phyloP scores from a whole-genome alignment of 768 basidiomycete species.

The Brasilioporus rufonigricans region DNA sequence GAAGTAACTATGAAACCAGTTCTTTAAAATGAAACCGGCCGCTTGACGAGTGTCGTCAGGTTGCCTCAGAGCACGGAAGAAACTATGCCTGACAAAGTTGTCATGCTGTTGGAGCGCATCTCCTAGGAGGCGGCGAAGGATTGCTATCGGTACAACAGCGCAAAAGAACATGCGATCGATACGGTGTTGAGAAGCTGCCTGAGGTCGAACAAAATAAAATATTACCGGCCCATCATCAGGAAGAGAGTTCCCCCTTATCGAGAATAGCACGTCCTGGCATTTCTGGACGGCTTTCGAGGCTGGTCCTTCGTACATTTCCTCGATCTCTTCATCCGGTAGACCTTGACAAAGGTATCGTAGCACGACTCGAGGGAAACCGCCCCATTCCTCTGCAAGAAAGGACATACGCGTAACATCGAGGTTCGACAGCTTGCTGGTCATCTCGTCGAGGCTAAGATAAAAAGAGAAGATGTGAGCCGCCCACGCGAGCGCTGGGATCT shows the following conservation, averaged over 20 bases:
- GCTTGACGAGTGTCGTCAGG: not conserved
- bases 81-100: not conserved
- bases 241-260: not conserved
- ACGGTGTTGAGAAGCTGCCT: no score
- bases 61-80: not conserved
- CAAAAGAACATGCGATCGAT: not conserved
- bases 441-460: not conserved
- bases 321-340: not conserved
- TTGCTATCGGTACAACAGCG: not conserved
- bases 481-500: not conserved
- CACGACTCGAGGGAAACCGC: not conserved
- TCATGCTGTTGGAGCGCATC: not conserved
- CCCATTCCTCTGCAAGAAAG: not conserved
- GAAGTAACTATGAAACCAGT: not conserved
- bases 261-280: not conserved
- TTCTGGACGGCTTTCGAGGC: rapidly evolving
- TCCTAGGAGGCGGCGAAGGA: not conserved
- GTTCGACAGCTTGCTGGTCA: not conserved
- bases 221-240: not conserved
- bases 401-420: not conserved
- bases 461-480: not conserved
- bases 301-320: rapidly evolving
- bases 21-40: not conserved
- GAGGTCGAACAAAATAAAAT: not conserved
- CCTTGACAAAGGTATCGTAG: not conserved